phyloP scores from a whole-genome alignment of 257 asterid species.

The Solanum pennellii region DNA sequence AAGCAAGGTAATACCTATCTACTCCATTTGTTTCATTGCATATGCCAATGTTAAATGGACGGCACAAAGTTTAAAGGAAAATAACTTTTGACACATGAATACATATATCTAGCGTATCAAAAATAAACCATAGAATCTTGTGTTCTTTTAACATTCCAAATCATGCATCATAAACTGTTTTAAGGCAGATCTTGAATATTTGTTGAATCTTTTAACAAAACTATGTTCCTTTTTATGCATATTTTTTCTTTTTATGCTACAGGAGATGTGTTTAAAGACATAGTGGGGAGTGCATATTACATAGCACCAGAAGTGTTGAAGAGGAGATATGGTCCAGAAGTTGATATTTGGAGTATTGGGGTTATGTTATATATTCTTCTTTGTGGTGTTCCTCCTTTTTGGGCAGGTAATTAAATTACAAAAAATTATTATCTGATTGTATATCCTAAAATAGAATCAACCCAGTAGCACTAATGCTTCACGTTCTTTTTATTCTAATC shows the following conservation, averaged over 20 bases:
- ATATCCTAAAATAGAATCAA: not conserved
- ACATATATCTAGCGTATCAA: not conserved
- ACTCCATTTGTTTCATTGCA: not conserved
- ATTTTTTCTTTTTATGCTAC: not conserved
- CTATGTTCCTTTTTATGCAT: not conserved
- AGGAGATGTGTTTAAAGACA: conserved; percentile 53
- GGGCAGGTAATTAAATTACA: conserved; percentile 31
- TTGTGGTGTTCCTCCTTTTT: conserved; percentile 63
- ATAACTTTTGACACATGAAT: not conserved
- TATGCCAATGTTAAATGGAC: not conserved
- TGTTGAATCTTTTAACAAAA: not conserved
- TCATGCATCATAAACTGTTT: not conserved
- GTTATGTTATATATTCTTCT: conserved; percentile 61
- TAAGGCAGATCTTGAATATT: not conserved
- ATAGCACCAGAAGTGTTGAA: conserved; percentile 59
- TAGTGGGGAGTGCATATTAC: conserved; percentile 59
- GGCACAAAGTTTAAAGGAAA: not conserved
- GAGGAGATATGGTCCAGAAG: conserved; percentile 51
- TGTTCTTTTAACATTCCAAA: not conserved
- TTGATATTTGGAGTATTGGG: conserved; percentile 59
- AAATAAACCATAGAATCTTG: not conserved
- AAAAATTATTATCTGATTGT: not conserved
- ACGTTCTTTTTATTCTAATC: not conserved
- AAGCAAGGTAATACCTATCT: conserved; percentile 27
- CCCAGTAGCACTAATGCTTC: not conserved